These are phyloP conservation scores for Eragrostis tef DNA, from an alignment of 202 grass and related monocot species.

Conservation along the genomic window DNA sequence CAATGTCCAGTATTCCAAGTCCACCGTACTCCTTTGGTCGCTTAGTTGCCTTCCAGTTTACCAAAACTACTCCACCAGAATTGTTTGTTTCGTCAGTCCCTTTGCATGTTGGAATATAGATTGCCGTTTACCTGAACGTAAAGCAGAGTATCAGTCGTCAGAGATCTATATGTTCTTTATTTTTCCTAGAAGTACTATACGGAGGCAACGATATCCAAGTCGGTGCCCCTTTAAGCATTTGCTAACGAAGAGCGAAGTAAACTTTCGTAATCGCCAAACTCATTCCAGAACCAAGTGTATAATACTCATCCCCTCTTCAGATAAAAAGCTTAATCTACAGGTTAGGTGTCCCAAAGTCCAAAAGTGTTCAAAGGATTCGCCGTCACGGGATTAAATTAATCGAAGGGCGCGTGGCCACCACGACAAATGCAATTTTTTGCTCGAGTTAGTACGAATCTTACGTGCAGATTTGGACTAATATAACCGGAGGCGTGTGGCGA, in stretches of 20 bases:
- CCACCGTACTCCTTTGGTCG: too few species aligned
- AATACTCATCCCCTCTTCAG: neutral
- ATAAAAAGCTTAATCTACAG: neutral
- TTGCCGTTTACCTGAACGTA: neutral
- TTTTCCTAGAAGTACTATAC: neutral
- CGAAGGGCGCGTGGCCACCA: conserved; percentile 46
- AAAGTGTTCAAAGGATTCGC: neutral
- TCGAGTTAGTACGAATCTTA: neutral
- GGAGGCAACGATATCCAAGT: neutral
- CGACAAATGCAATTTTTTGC: neutral
- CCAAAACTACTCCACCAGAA: too few species aligned
- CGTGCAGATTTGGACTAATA: conserved; percentile 21
- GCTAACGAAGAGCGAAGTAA: neutral
- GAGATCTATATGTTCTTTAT: neutral
- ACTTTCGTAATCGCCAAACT: neutral
- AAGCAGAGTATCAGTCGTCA: conserved; percentile 7
- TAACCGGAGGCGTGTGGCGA: conserved; percentile 51
- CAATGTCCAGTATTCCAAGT: too few species aligned
- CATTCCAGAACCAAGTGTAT: conserved; percentile 8
- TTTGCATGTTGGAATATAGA: too few species aligned
- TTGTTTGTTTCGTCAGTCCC: too few species aligned
- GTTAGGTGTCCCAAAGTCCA: neutral
- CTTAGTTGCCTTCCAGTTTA: too few species aligned
- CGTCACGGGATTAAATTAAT: conserved; percentile 28
- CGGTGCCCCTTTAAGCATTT: too few species aligned